Evolutionary conservation across 805 yeast genomes (phyloP).

Genomic region (Helenozyma rhizophorensis): DNA sequence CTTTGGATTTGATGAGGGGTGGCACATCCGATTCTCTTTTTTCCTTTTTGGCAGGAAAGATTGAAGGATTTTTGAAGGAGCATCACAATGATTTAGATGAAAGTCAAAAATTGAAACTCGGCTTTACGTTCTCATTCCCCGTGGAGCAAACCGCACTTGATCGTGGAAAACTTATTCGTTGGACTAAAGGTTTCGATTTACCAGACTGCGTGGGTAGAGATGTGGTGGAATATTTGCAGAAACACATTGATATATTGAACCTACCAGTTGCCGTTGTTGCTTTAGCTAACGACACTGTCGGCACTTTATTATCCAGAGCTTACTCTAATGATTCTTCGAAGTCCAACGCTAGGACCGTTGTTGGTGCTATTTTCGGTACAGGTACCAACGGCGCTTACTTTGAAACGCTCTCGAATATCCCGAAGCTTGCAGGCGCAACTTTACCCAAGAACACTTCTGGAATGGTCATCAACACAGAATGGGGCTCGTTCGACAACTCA

Average conservation of each 20-base stretch:
- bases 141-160: slow-evolving; percentile 78
- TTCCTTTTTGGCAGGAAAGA: slow-evolving; percentile 66
- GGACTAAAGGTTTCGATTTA: slow-evolving; percentile 95
- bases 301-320: slow-evolving; percentile 85
- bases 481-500: slow-evolving; percentile 96
- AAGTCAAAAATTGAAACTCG: slow-evolving; percentile 54
- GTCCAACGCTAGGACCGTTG: slow-evolving; percentile 67
- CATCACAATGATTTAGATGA: slow-evolving; percentile 52
- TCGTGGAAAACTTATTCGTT: slow-evolving; percentile 78
- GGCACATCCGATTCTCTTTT: slow-evolving; percentile 64
- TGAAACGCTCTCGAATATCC: slow-evolving; percentile 70
- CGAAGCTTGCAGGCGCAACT: slow-evolving; percentile 51
- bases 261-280: slow-evolving; percentile 76
- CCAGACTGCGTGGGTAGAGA: slow-evolving; percentile 83
- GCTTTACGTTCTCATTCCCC: slow-evolving; percentile 94
- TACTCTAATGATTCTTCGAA: slow-evolving; percentile 62
- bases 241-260: slow-evolving; percentile 54
- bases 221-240: slow-evolving; percentile 69
- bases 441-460: slow-evolving; percentile 35
- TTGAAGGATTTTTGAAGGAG: slow-evolving; percentile 57
- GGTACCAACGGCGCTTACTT: slow-evolving; percentile 96
- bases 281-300: slow-evolving; percentile 93
- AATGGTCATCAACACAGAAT: slow-evolving; percentile 93
- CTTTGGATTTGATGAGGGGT: slow-evolving; percentile 68
- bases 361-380: slow-evolving; percentile 94